Percentiles rank a stretch among this genome's conserved stretches.
These are phyloP conservation scores for Ascochyta rabiei DNA, from an alignment of 2,329 filamentous ascomycete species.

Conservation along the genomic window DNA sequence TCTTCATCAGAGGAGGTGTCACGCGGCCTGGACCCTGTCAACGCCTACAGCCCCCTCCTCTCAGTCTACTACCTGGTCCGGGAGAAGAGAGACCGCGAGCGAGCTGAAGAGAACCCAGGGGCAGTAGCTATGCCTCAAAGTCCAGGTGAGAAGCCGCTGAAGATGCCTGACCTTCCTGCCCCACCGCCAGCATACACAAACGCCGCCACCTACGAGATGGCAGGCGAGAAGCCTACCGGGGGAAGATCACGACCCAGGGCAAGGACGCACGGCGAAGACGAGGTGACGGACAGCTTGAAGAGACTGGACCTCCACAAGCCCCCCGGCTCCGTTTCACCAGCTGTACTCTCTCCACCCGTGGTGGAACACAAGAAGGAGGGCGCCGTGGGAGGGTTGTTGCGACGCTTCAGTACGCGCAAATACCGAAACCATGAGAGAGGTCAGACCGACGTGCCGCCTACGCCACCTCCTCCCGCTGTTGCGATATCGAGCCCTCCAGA, in stretches of 20 bases:
- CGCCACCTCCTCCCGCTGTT: slow-evolving; percentile 74
- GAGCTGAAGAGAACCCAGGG: slow-evolving; percentile 63
- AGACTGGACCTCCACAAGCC: slow-evolving; percentile 63
- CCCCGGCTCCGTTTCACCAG: slow-evolving; percentile 54
- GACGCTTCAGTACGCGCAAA: slow-evolving; percentile 88
- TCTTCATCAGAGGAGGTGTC: slow-evolving; percentile 87
- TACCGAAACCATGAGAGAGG: slow-evolving; percentile 62
- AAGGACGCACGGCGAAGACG: slow-evolving; percentile 93
- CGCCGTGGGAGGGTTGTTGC: slow-evolving; percentile 79
- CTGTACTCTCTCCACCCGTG: slow-evolving; percentile 63
- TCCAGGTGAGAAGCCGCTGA: slow-evolving; percentile 62
- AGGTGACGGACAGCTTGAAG: slow-evolving; percentile 75
- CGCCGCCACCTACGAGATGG: slow-evolving; percentile 80
- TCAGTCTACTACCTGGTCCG: slow-evolving; percentile 96
- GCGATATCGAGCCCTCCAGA: slow-evolving; percentile 81
- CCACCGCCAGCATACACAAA: slow-evolving; percentile 92
- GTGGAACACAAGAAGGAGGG: slow-evolving; percentile 77
- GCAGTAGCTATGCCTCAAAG: slow-evolving; percentile 62
- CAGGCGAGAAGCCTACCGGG: slow-evolving; percentile 84
- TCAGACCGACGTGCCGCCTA: slow-evolving; percentile 65
- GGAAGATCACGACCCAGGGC: slow-evolving; percentile 83
- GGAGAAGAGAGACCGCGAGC: slow-evolving; percentile 88
- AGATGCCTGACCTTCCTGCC: slow-evolving; percentile 75
- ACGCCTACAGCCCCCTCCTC: slow-evolving; percentile 89
- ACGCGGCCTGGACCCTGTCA: slow-evolving; percentile 83